Conservation (phyloP, 73 alveolate species). For the Tetrahymena borealis region DNA sequence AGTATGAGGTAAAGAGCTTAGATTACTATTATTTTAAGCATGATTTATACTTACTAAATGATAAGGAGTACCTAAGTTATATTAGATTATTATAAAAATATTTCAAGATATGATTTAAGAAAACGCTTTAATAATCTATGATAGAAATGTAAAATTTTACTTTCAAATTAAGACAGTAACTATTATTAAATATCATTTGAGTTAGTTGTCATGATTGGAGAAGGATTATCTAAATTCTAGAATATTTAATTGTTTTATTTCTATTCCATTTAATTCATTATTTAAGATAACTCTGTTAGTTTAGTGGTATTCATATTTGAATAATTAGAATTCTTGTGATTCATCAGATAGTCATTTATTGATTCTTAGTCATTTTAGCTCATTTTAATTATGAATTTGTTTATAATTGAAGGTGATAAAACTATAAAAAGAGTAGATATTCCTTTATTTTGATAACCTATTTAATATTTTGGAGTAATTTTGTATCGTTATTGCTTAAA, state of each 20-base stretch:
- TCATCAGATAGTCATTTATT: neutral
- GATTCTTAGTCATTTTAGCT: neutral
- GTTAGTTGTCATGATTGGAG: neutral
- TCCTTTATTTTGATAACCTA: too few species aligned
- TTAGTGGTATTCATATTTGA: neutral
- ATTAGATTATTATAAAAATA: neutral
- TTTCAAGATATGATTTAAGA: neutral
- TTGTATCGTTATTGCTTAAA: too few species aligned
- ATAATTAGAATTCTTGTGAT: neutral
- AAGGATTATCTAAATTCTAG: neutral
- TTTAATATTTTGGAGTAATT: too few species aligned
- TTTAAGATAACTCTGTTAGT: neutral
- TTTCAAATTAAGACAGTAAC: neutral
- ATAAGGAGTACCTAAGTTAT: neutral
- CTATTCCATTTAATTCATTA: neutral
- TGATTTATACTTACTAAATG: neutral
- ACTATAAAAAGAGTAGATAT: too few species aligned
- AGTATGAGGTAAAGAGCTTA: neutral
- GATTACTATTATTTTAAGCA: neutral
- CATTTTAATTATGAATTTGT: neutral
- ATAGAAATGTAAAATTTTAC: neutral
- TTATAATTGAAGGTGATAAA: neutral
- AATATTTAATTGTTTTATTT: neutral
- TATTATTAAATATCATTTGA: neutral
- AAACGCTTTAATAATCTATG: neutral